Percentiles rank a stretch among this genome's conserved stretches.
phyloP scores from a whole-genome alignment of 2,329 filamentous ascomycete species.

The Bipolaris victoriae region DNA sequence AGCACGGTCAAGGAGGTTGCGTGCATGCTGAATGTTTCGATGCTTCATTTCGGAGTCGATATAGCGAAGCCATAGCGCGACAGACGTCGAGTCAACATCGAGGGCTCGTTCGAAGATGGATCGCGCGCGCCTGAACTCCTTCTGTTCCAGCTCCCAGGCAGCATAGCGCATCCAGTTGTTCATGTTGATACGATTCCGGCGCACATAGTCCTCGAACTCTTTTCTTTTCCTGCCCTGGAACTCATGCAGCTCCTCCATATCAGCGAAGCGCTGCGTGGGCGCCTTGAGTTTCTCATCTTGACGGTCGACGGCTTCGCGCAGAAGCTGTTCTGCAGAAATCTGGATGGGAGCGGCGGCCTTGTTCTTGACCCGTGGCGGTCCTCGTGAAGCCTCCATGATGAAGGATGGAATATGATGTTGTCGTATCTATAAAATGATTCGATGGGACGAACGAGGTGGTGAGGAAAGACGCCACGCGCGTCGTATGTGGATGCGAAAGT shows the following conservation, averaged over 20 bases:
- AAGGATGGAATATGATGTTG: background rate
- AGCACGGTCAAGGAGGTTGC: slow-evolving; percentile 93
- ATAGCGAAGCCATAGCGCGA: slow-evolving; percentile 89
- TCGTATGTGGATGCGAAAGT: background rate
- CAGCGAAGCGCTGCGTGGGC: slow-evolving; percentile 92
- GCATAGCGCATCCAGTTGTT: slow-evolving; percentile 99
- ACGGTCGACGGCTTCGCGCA: slow-evolving; percentile 94
- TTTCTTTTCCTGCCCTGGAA: slow-evolving; percentile 95
- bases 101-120: slow-evolving; percentile 94
- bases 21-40: slow-evolving; percentile 81
- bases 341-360: slow-evolving; percentile 84
- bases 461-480: slow-evolving; percentile 1
- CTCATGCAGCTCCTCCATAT: slow-evolving; percentile 97
- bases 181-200: slow-evolving; percentile 91
- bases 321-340: slow-evolving; percentile 95
- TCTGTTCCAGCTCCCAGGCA: slow-evolving; percentile 96
- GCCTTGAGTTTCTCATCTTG: slow-evolving; percentile 88
- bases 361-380: slow-evolving; percentile 96
- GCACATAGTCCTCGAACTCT: slow-evolving; percentile 97
- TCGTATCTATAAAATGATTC: background rate
- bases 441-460: background rate
- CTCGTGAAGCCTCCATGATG: slow-evolving; percentile 83
- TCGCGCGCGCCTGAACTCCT: slow-evolving; percentile 89
- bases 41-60: slow-evolving; percentile 94
- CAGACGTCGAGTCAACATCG: slow-evolving; percentile 86